Evolutionary conservation across 331 rosid genomes (phyloP), one percentile per base, ranked within the genome.

Genomic region (Quercus lobata): DNA sequence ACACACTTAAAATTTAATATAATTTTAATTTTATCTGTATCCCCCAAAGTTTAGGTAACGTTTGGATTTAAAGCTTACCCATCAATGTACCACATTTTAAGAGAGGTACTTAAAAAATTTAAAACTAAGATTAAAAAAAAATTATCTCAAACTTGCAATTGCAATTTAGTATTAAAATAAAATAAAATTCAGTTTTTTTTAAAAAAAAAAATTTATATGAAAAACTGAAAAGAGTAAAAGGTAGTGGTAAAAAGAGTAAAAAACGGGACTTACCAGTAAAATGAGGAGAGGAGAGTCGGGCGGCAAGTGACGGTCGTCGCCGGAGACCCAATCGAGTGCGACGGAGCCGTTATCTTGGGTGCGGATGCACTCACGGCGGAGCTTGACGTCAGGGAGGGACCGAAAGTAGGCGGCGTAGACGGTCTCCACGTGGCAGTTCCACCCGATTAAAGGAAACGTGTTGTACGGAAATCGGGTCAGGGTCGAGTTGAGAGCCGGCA

Each of bases 261-360:
- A 41, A 41, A 41, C 0, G 46, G 17, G 57, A 81, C 94, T 63
- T 52, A 94, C 98, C 94, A 95, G 89, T 61, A 95, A 87, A 75
- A 95, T 89, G 75, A 93, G 87, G 80, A 95, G 77, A 0, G 98
- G 96, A 73, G 97, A 74, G 25, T 91, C 89, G 2, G 84, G 71
- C 0, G 91, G 81, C 71, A 91, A 76, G 16, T 69, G 80, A 3
- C 61, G 80, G 57, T 90, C 80, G 44, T 95, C 94, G 22, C 90
- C 94, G 58, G 91, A 62, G 58, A 87, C 91, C 99, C 99, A 95
- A 76, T 95, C 99, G 46, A 95, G 89, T 8, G 99, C 87, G 3
- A 95, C 92, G 57, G 90, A 37, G 3, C 97, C 99, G 14, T 86
- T 82, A 53, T 95, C 99, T 5, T 76, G 15, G 2, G 89, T 86